These are phyloP conservation scores for Brassica nigra DNA, from an alignment of 345 rosid species.

Conservation along the genomic window DNA sequence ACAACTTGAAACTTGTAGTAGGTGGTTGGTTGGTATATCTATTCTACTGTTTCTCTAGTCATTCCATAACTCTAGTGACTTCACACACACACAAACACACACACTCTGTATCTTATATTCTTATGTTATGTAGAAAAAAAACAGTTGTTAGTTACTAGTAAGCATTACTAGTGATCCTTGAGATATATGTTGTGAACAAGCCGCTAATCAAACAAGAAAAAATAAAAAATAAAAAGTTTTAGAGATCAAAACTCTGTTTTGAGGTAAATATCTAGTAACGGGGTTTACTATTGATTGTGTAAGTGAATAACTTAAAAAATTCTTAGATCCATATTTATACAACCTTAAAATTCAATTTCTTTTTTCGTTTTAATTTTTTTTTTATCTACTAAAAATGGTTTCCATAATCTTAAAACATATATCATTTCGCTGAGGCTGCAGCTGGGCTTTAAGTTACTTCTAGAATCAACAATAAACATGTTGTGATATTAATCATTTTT, in stretches of 20 bases:
- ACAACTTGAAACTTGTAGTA: neutral
- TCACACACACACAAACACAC: neutral
- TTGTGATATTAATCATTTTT: neutral
- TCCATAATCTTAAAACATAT: neutral
- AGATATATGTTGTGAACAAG: neutral
- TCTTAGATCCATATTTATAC: neutral
- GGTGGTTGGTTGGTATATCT: neutral
- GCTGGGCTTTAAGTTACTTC: no score
- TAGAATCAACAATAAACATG: neutral
- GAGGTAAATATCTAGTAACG: neutral
- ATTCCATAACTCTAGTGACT: neutral
- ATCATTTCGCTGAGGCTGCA: neutral
- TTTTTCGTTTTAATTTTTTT: no score
- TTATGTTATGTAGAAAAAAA: no score
- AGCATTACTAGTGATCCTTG: no score
- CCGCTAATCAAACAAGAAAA: neutral
- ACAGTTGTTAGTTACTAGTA: no score
- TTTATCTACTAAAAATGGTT: neutral
- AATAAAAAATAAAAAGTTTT: no score
- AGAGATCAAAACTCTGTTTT: neutral
- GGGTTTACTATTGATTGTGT: neutral
- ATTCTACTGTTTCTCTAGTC: neutral
- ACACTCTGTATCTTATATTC: neutral
- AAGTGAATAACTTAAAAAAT: no score
- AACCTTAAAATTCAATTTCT: neutral